Percentiles rank a stretch among this genome's conserved stretches.
phyloP scores from a whole-genome alignment of 345 rosid species.

The Sisymbrium irio region DNA sequence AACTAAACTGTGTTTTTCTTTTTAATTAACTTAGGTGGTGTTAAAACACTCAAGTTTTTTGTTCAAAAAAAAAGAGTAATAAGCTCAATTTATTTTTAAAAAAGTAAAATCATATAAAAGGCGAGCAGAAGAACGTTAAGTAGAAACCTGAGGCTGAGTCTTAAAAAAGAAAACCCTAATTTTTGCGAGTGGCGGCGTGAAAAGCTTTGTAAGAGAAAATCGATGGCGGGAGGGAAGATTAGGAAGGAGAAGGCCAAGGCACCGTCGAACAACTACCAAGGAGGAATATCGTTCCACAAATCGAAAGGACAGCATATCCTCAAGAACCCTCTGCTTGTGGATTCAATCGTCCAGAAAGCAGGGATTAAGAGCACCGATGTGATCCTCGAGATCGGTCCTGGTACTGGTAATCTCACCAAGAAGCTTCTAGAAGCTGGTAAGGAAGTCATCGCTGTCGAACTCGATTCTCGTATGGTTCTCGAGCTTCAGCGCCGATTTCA shows the following conservation, averaged over 20 bases:
- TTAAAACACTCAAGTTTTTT: too few species aligned
- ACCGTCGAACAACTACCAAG: slow-evolving; percentile 71
- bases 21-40: too few species aligned
- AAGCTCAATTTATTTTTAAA: neutral
- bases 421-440: slow-evolving; percentile 91
- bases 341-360: slow-evolving; percentile 76
- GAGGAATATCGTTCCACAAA: slow-evolving; percentile 85
- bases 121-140: neutral
- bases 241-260: slow-evolving; percentile 66
- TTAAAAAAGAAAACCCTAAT: slow-evolving; percentile 25
- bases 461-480: slow-evolving; percentile 91
- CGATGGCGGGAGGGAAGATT: slow-evolving; percentile 84
- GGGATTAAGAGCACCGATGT: slow-evolving; percentile 80
- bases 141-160: neutral
- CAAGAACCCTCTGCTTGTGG: slow-evolving; percentile 79
- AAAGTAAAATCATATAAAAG: neutral
- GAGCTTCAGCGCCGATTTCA: slow-evolving; percentile 91
- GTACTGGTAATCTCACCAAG: slow-evolving; percentile 90
- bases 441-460: slow-evolving; percentile 75
- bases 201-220: neutral
- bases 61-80: too few species aligned
- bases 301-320: slow-evolving; percentile 92
- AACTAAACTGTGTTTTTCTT: neutral
- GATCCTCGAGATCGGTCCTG: slow-evolving; percentile 89
- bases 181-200: neutral